Evolutionary conservation across 2,329 filamentous ascomycete species (phyloP).

Genomic region (Pseudogymnoascus sp.): DNA sequence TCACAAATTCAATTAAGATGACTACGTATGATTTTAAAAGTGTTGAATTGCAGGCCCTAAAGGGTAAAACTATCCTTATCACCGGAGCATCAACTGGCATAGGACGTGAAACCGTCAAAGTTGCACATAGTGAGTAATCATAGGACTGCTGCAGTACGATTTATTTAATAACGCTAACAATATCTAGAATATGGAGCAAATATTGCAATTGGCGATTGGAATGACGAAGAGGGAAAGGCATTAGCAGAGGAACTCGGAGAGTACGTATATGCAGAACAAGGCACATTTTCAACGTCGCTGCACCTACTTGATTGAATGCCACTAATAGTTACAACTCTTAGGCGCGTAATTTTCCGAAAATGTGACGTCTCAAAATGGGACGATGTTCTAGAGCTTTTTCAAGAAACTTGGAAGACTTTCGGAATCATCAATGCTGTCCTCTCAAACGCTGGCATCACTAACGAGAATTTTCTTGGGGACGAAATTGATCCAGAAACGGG

Average conservation of each 20-base stretch:
- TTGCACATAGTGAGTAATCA: slow-evolving; percentile 12
- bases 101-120: slow-evolving; percentile 12
- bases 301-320: too few relatives aligned
- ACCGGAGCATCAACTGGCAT: slow-evolving; percentile 18
- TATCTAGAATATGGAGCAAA: slow-evolving; percentile 10
- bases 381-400: too few relatives aligned
- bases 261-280: too few relatives aligned
- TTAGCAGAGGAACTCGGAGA: slow-evolving; percentile 11
- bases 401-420: background rate
- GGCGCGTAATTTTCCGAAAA: background rate
- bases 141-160: background rate
- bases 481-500: slow-evolving; percentile 11
- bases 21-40: background rate
- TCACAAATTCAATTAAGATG: background rate
- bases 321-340: too few relatives aligned
- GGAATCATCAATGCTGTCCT: slow-evolving; percentile 25
- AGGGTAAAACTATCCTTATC: slow-evolving; percentile 16
- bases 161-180: background rate
- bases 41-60: slow-evolving; percentile 1
- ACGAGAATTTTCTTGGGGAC: slow-evolving; percentile 16
- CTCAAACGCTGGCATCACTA: slow-evolving; percentile 24
- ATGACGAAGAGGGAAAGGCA: background rate
- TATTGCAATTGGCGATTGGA: slow-evolving; percentile 15
- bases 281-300: too few relatives aligned
- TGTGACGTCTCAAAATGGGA: too few relatives aligned